Base-by-base conservation (phyloP, 805 yeast species). In the Teunomyces gatunensis region DNA sequence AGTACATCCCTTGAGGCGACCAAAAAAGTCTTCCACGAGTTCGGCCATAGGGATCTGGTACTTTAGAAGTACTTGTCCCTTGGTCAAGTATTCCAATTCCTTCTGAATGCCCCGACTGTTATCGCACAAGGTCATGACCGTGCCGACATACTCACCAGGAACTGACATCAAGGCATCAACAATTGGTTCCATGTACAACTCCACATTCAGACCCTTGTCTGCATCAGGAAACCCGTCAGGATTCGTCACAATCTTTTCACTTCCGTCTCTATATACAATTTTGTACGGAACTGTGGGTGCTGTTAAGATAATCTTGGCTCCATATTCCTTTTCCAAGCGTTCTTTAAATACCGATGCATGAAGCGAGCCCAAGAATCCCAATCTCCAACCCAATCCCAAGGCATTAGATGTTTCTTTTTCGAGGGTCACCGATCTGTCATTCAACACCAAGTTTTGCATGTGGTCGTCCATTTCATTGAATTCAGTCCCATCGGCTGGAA, bases 331-430 rank as follows among this genome's bases (percentile, higher is more conserved):
- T 56, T 90, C 96, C 48, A 92, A 72, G 44, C 99, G 73, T 57
- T 94, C 97, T 58, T 87, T 86, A 67, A 92, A 92, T 1, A 92
- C 97, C 7, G 96, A 85, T 0, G 98, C 97, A 71, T 92, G 99
- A 29, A 92, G 68, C 0, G 97, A 89, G 0, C 99, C 99, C 27
- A 92, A 69, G 61, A 92, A 92, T 1, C 99, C 99, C 30, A 92
- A 69, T 65, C 98, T 81, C 99, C 99, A 92, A 30, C 99, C 99
- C 59, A 91, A 94, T 0, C 99, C 99, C 48, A 92, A 72, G 0
- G 98, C 98, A 60, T 84, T 87, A 0, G 97, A 91, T 0, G 96
- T 88, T 58, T 92, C 97, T 57, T 91, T 81, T 57, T 87, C 90
- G 44, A 92, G 73, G 0, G 94, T 82, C 1, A 94, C 98, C 0